Conservation (phyloP, 495 filamentous ascomycete species). For the Penicillium antarcticum region DNA sequence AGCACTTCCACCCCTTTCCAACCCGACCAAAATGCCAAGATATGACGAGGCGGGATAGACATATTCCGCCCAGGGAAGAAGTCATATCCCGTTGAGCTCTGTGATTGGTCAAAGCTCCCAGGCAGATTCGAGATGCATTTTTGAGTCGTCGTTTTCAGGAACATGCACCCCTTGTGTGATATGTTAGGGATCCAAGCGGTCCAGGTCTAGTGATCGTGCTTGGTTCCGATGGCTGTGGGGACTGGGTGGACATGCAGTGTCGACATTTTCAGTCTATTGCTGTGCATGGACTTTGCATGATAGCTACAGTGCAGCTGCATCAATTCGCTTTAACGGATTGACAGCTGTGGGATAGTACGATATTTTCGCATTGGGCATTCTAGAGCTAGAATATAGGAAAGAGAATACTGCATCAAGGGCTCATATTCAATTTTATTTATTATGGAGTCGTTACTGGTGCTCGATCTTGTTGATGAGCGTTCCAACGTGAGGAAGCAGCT, state of each 20-base stretch:
- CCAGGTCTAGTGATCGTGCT: too few species aligned
- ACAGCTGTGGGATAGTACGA: too few species aligned
- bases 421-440: neutral
- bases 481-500: conserved; percentile 44
- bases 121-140: neutral
- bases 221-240: neutral
- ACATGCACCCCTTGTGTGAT: neutral
- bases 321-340: too few species aligned
- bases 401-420: too few species aligned
- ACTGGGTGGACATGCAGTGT: neutral
- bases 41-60: conserved; percentile 13
- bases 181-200: neutral
- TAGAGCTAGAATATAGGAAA: too few species aligned
- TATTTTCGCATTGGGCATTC: too few species aligned
- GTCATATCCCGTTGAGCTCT: conserved; percentile 11
- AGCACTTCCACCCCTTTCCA: too few species aligned
- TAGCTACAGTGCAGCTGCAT: too few species aligned
- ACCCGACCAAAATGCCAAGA: neutral
- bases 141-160: neutral
- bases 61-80: conserved; percentile 17
- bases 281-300: too few species aligned
- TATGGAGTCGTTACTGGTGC: conserved; percentile 18
- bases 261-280: too few species aligned
- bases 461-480: conserved; percentile 40
- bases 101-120: conserved; percentile 6